Base-by-base conservation (phyloP, 441 rosid species). In the Corymbia citriodora region DNA sequence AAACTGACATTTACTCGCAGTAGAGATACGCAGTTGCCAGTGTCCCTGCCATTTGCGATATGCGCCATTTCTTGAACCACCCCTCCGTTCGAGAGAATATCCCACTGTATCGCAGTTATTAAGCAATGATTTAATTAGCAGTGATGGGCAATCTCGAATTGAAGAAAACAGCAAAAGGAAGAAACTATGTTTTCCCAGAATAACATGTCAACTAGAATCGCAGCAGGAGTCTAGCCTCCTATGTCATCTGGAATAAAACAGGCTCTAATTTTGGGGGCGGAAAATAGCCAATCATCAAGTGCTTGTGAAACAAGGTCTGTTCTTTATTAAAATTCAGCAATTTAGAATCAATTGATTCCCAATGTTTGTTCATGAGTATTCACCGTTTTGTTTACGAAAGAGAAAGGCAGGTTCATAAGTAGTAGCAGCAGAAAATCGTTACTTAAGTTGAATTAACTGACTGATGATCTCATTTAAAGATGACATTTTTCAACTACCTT, bases 1-100 rank as follows among this genome's bases (percentile, higher is more conserved):
- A 25, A n/a, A 90, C 95, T 94, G 89, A 98, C 99, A 89, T 94
- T 94, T 68, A 97, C 99, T 74, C 94, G 94, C 57, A 97, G 96
- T n/a, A 98, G 92, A 63, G 99, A 93, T 13, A 96, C 99, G 87
- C 96, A 95, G 92, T 97, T 97, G 94, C 99, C 98, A 3, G 94
- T 93, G 55, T 97, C 98, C 86, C 95, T 92, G 48, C 99, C 99
- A 91, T 95, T 98, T 8, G 96, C 95, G 74, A 98, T 96, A 87
- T 97, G 96, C 31, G 97, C 93, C 94, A 98, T 93, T 94, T 96
- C 98, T 87, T 96, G 95, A 53, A 96, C 96, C 81, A 89, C 91
- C 79, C 97, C 98, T 27, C 95, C 96, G 87, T 90, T 93, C 10
- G 97, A 95, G 63, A 97, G 95, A 92, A 97, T 96, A 93, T 98